Evolutionary conservation across 192 early-diverging fungal genomes (phyloP), one percentile per base, ranked within the genome.

Genomic region (Backusella parvicylindrica): DNA sequence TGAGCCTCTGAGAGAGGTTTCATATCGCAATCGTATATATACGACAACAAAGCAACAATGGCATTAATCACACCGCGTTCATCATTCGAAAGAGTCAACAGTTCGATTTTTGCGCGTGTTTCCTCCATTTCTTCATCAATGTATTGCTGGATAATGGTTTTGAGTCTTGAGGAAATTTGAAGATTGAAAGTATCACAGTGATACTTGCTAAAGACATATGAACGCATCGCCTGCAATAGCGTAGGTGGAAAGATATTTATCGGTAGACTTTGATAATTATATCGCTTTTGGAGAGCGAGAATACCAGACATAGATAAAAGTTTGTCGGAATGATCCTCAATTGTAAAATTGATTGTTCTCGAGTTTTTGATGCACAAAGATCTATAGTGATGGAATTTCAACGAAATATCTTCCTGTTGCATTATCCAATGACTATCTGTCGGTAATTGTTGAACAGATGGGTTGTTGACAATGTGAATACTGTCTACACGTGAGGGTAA

Each of bases 241-340:
- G 33, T 35, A 35, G 33, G 33, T 6, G 33, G 33, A 35, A 35
- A 35, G 33, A 35, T 35, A 6, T 35, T 35, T 35, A 35, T 35
- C 33, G 33, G 33, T 35, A 35, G 33, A 35, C 33, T 35, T 35
- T 35, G 33, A 35, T 35, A 35, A 35, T 64, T 9, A 64, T 64
- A 64, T 64, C 63, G 18, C 63, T 64, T 64, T 30, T 64, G 63
- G 26, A 66, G 31, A n/a, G 41, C 68, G n/a, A 70, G 68, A 18
- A 70, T 28, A 70, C 68, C 68, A 23, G 68, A 70, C 68, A 70
- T 70, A n/a, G 68, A 70, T 28, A 70, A 70, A 31, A 47, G 69
- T 30, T 49, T 26, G 21, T 70, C 49, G 43, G 49, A 43, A 23
- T 70, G n/a, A 49, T 23, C 26, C 9, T 47, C 40, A 12, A 70